A percentile compares a stretch with the other conserved stretches of the same genome.
Evolutionary conservation across 2,329 filamentous ascomycete genomes (phyloP).

Genomic region (Aspergillus puulaauensis): DNA sequence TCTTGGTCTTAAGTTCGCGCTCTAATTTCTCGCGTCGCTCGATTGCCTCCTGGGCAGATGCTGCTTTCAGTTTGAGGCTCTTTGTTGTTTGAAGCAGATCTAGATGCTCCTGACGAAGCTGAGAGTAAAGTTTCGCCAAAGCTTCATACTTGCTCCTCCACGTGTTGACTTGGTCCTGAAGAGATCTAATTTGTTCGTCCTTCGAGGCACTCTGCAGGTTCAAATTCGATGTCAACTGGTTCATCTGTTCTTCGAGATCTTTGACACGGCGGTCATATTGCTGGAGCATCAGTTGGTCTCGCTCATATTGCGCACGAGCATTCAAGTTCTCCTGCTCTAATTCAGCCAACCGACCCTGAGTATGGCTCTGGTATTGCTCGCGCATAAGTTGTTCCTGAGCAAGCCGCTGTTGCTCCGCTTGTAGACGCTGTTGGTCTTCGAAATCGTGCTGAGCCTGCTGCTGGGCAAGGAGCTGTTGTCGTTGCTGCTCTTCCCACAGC

Average conservation of each 20-base stretch:
- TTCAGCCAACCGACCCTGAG: slow-evolving; percentile 92
- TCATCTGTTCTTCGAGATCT: slow-evolving; percentile 82
- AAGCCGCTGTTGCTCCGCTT: slow-evolving; percentile 84
- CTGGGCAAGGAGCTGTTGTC: slow-evolving; percentile 77
- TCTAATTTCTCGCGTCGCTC: slow-evolving; percentile 92
- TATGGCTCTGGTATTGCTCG: slow-evolving; percentile 90
- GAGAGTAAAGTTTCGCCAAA: slow-evolving; percentile 93
- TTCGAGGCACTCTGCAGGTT: slow-evolving; percentile 84
- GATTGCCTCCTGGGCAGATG: slow-evolving; percentile 94
- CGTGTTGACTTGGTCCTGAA: slow-evolving; percentile 96
- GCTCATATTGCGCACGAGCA: slow-evolving; percentile 90
- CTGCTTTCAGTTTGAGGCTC: slow-evolving; percentile 90
- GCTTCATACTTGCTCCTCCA: slow-evolving; percentile 98
- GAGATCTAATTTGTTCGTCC: slow-evolving; percentile 87
- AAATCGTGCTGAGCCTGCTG: slow-evolving; percentile 91
- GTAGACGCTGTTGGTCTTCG: slow-evolving; percentile 84
- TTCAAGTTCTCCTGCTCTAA: slow-evolving; percentile 93
- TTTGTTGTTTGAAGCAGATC: slow-evolving; percentile 97
- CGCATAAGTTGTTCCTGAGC: slow-evolving; percentile 87
- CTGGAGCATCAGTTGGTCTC: slow-evolving; percentile 94
- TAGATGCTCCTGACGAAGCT: slow-evolving; percentile 90
- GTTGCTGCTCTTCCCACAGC: slow-evolving; percentile 77
- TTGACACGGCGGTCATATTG: slow-evolving; percentile 96
- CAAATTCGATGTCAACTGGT: slow-evolving; percentile 77
- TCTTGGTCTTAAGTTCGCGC: slow-evolving; percentile 98